Conservation (phyloP, 2,329 filamentous ascomycete genomes). For the Moelleriella libera region DNA sequence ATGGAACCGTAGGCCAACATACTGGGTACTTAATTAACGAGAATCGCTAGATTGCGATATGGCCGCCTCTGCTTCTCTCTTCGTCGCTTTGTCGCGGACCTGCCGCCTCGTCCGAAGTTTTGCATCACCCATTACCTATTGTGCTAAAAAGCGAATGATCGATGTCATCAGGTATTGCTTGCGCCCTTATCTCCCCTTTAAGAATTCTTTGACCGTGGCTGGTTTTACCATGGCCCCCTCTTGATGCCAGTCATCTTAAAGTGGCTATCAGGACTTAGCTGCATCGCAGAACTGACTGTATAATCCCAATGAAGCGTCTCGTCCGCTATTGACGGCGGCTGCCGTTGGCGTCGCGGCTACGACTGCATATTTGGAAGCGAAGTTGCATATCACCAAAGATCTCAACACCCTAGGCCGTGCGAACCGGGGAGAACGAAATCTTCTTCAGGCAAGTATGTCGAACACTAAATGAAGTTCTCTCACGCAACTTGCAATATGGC, state of each 20-base stretch:
- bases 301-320: too few species aligned
- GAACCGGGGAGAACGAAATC: not conserved
- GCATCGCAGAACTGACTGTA: too few species aligned
- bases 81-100: not conserved
- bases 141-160: too few species aligned
- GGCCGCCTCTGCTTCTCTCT: not conserved
- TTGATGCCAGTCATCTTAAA: too few species aligned
- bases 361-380: constrained; percentile 4
- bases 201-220: too few species aligned
- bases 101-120: not conserved
- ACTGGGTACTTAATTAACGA: not conserved
- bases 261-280: too few species aligned
- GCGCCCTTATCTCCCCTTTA: too few species aligned
- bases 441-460: constrained; percentile 1
- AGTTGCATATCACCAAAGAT: constrained; percentile 3
- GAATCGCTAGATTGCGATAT: not conserved
- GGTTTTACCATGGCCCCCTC: too few species aligned
- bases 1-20: not conserved
- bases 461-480: too few species aligned
- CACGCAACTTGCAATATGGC: not conserved
- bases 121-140: not conserved
- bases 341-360: constrained; percentile 1
- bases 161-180: too few species aligned
- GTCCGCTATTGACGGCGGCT: not conserved
- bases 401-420: not conserved